Conservation (phyloP, 2,329 filamentous ascomycete species). For the Aureobasidium sp. region DNA sequence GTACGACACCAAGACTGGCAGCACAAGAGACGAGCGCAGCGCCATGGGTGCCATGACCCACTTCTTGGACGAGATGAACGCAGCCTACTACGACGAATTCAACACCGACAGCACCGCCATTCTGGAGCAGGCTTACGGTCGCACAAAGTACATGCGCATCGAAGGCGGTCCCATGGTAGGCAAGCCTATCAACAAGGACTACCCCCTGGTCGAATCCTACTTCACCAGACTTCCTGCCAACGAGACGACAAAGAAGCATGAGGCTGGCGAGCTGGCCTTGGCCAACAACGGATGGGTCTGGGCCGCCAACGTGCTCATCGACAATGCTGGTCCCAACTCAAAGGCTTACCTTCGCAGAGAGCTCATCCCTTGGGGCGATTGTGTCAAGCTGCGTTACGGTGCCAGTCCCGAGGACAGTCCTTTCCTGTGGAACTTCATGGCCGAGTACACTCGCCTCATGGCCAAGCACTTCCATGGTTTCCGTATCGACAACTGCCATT, state of each 20-base stretch:
- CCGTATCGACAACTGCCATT: conserved; percentile 97
- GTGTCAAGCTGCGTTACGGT: conserved; percentile 95
- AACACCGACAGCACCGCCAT: conserved; percentile 75
- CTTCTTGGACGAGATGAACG: conserved; percentile 75
- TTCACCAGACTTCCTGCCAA: conserved; percentile 84
- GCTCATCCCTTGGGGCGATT: conserved; percentile 97
- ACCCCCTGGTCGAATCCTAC: conserved; percentile 84
- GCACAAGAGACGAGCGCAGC: conserved; percentile 43
- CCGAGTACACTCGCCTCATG: conserved; percentile 80
- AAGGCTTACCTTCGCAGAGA: conserved; percentile 88
- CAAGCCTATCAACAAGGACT: conserved; percentile 69
- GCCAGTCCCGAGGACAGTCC: conserved; percentile 73
- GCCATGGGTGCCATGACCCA: conserved; percentile 46
- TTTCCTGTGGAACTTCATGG: conserved; percentile 94
- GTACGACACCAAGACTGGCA: conserved; percentile 46
- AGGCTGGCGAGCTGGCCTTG: conserved; percentile 66
- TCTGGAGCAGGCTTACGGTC: conserved; percentile 83
- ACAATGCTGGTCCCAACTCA: conserved; percentile 85
- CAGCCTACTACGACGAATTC: conserved; percentile 87
- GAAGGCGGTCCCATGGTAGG: conserved; percentile 84
- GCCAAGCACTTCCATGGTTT: conserved; percentile 94
- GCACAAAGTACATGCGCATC: conserved; percentile 90
- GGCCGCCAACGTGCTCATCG: conserved; percentile 88
- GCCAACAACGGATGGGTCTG: conserved; percentile 99
- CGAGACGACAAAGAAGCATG: conserved; percentile 66